Evolutionary conservation across 495 filamentous ascomycete genomes (phyloP).

Genomic region (Tetracladium setigerum): DNA sequence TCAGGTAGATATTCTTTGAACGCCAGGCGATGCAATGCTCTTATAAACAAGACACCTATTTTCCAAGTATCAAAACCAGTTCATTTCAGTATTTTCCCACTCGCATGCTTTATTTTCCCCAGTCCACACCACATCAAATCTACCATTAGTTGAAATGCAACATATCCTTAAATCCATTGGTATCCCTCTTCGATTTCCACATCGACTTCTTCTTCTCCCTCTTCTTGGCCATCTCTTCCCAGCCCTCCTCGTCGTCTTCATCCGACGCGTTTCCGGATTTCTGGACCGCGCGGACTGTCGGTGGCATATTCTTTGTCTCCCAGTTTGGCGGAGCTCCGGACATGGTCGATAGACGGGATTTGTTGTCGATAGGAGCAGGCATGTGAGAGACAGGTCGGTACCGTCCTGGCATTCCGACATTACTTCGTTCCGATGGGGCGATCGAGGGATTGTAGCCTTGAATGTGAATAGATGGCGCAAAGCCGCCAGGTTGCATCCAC

Average conservation of each 20-base stretch:
- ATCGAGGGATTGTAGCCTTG: conserved; percentile 55
- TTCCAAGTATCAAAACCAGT: background rate
- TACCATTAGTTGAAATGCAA: conserved; percentile 9
- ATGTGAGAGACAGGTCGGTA: conserved; percentile 80
- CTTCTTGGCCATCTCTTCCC: conserved; percentile 82
- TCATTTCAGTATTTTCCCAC: background rate
- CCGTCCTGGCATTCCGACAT: conserved; percentile 79
- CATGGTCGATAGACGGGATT: conserved; percentile 39
- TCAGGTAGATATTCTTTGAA: conserved; percentile 9
- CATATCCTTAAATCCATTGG: conserved; percentile 19
- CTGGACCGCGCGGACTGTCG: conserved; percentile 19
- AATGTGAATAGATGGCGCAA: conserved; percentile 36
- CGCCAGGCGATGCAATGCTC: conserved; percentile 14
- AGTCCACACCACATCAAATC: background rate
- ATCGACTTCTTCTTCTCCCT: conserved; percentile 68
- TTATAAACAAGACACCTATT: no score
- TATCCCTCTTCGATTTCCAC: conserved; percentile 61
- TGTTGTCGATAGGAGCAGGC: conserved; percentile 27
- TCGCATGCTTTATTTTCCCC: background rate
- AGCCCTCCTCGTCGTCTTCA: conserved; percentile 73
- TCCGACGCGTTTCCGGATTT: conserved; percentile 45
- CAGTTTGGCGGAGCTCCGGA: conserved; percentile 43
- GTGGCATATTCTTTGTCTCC: conserved; percentile 33
- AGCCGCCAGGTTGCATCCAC: conserved; percentile 39
- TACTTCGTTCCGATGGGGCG: conserved; percentile 90